phyloP scores from a whole-genome alignment of 805 yeast genomes.

The Candida succiphila region DNA sequence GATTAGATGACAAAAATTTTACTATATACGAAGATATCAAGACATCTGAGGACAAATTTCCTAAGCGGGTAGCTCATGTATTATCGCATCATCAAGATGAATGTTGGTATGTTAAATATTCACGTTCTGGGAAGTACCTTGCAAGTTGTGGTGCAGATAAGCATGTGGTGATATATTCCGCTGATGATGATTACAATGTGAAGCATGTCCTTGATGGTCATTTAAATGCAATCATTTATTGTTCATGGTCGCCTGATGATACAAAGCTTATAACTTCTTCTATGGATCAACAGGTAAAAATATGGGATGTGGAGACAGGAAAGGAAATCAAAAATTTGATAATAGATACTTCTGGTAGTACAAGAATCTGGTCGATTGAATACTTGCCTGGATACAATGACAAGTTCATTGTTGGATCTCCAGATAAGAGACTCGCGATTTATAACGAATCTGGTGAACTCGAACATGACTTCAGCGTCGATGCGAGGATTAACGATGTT shows the following conservation, averaged over 20 bases:
- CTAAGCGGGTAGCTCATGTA: constrained; percentile 35
- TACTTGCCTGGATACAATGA: constrained; percentile 45
- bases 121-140: constrained; percentile 64
- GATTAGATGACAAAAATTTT: constrained; percentile 21
- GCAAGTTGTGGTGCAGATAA: constrained; percentile 75
- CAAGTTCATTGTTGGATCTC: constrained; percentile 63
- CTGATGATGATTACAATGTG: constrained; percentile 31
- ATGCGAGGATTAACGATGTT: constrained; percentile 53
- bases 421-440: constrained; percentile 53
- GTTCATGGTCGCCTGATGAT: constrained; percentile 73
- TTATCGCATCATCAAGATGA: constrained; percentile 54
- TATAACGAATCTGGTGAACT: constrained; percentile 28
- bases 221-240: constrained; percentile 47
- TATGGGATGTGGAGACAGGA: constrained; percentile 52
- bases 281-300: constrained; percentile 55
- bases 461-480: constrained; percentile 13
- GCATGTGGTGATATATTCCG: constrained; percentile 56
- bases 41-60: constrained; percentile 24
- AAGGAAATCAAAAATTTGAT: constrained; percentile 7
- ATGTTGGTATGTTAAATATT: constrained; percentile 76
- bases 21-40: background rate
- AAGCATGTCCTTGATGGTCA: constrained; percentile 32
- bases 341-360: constrained; percentile 2
- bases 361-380: constrained; percentile 48
- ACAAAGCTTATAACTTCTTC: constrained; percentile 58